Base-by-base conservation (phyloP, 2,329 filamentous ascomycete species). In the Aspergillus cejpii region DNA sequence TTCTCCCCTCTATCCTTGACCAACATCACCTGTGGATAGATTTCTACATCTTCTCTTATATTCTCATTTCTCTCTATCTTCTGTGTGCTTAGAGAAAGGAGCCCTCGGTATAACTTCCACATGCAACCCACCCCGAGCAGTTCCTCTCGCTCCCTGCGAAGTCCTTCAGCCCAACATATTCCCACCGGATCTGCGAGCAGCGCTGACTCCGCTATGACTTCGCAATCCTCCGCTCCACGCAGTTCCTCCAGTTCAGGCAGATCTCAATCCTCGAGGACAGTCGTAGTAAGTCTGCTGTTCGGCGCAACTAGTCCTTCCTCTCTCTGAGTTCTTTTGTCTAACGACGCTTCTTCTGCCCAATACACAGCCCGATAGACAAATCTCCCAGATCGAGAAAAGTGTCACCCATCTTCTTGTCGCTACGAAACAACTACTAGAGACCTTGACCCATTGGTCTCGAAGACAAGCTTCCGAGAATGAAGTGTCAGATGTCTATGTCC, bases 311-410 rank as follows among this genome's bases (percentile, higher is more conserved):
- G 19, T 48, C 19, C 26, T 34, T 5, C 31, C 7, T 11, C 17
- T 11, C 31, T 34, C 15, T 1, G 31, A 10, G 8, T 23, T 37
- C 14, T 15, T 21, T 44, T 37, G 19, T 28, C 19, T 43, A 27
- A 45, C 55, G 44, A 55, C 45, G 31, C 43, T 36, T 37, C 26
- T 17, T 39, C 50, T 29, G 28, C 44, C 41, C 37, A 27, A 19
- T 26, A 23, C 45, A 52, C 61, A 85, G 84, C 74, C 81, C 68
- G 73, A 82, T 73, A 74, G 87, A 74, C 75, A 87, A 56, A 78
- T 98, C 55, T 96, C 91, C 41, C 91, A 95, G 68, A 98, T 98
- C 69, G 92, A 98, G 74, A 97, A 96, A 74, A 96, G 90, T 65
- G 92, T 98, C 53, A 96, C 91, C 8, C 92, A 98, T 65, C 84